Conservation (phyloP, 208 protist genomes). For the Acanthamoeba divionensis region DNA sequence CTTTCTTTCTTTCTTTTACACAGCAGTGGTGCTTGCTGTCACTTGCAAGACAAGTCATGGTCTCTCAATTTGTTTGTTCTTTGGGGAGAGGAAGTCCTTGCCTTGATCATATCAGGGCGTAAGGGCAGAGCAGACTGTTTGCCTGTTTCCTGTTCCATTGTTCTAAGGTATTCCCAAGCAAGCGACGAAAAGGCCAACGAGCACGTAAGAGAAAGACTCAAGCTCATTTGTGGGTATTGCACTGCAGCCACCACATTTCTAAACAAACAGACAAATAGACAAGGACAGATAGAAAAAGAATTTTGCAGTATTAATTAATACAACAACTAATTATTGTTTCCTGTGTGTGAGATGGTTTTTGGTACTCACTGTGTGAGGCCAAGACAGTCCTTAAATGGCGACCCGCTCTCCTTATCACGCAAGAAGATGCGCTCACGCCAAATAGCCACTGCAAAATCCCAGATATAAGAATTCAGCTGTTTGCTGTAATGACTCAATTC, state of each 20-base stretch:
- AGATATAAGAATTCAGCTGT: conserved; percentile 26
- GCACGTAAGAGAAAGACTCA: conserved; percentile 22
- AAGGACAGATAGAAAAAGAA: no score
- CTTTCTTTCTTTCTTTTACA: no score
- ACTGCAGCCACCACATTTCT: no score
- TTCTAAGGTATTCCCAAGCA: background rate
- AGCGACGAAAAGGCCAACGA: background rate
- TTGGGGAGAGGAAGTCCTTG: no score
- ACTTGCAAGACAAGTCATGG: no score
- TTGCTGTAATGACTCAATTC: background rate
- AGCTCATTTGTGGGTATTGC: no score
- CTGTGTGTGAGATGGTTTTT: no score
- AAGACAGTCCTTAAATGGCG: background rate
- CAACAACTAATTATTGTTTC: no score
- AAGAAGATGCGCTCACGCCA: background rate
- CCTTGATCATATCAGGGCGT: conserved; percentile 24
- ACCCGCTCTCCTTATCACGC: background rate
- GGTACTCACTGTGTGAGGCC: background rate
- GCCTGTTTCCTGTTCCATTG: background rate
- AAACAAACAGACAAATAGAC: no score
- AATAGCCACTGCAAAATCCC: conserved; percentile 14
- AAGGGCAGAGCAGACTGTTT: background rate
- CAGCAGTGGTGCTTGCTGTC: no score
- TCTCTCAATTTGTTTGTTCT: no score
- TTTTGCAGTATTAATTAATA: no score